These are phyloP conservation scores for Pontederia crassipes DNA, from an alignment of 176 grass and related monocot genomes.

Conservation along the genomic window DNA sequence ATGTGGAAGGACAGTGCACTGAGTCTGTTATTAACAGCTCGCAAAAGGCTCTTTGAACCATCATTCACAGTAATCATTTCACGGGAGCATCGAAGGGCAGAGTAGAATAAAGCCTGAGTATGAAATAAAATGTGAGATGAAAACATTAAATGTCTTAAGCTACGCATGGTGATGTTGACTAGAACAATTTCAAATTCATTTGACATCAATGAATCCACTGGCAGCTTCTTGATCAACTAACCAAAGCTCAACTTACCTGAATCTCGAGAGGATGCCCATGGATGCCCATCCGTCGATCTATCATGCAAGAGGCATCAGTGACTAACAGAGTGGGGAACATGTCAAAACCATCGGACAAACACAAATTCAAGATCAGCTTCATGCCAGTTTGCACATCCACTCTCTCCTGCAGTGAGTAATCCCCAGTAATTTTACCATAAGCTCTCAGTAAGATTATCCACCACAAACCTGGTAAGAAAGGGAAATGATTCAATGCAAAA, in stretches of 20 bases:
- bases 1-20: slow-evolving; percentile 20
- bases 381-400: slow-evolving; percentile 42
- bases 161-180: no score
- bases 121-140: not conserved
- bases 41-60: slow-evolving; percentile 4
- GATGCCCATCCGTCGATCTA: slow-evolving; percentile 41
- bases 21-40: slow-evolving; percentile 16
- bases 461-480: slow-evolving; percentile 25
- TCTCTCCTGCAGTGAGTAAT: slow-evolving; percentile 35
- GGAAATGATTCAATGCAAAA: slow-evolving; percentile 2
- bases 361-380: slow-evolving; percentile 36
- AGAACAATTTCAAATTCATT: no score
- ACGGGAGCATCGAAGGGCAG: slow-evolving; percentile 10
- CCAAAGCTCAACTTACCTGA: slow-evolving; percentile 23
- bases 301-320: slow-evolving; percentile 47
- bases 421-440: slow-evolving; percentile 48
- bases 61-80: slow-evolving; percentile 14
- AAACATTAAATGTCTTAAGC: no score
- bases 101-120: slow-evolving; percentile 16
- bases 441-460: slow-evolving; percentile 49
- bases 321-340: slow-evolving; percentile 46
- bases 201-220: no score
- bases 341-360: slow-evolving; percentile 38
- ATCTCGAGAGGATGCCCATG: slow-evolving; percentile 50
- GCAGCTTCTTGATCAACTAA: not conserved